Conservation (phyloP, 805 yeast species). For the Pichia paraexigua region DNA sequence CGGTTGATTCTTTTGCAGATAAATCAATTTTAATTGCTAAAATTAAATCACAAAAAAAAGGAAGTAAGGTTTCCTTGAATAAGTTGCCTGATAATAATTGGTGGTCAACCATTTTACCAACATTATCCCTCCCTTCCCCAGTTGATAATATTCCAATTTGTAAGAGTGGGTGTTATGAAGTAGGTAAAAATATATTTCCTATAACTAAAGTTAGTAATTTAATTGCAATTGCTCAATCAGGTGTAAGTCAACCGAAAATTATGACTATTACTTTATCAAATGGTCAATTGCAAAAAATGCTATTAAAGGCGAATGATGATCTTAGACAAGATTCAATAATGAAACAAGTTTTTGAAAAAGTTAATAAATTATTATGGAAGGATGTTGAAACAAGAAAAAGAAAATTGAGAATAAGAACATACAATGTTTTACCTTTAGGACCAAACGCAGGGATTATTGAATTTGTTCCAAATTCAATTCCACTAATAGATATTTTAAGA, state of each 20-base stretch:
- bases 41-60: slow-evolving; percentile 31
- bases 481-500: slow-evolving; percentile 60
- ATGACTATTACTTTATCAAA: slow-evolving; percentile 44
- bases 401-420: slow-evolving; percentile 64
- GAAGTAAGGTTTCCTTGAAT: slow-evolving; percentile 22
- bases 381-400: slow-evolving; percentile 52
- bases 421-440: slow-evolving; percentile 85
- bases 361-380: slow-evolving; percentile 52
- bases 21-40: slow-evolving; percentile 46
- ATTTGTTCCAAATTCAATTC: slow-evolving; percentile 70
- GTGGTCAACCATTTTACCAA: slow-evolving; percentile 49
- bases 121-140: slow-evolving; percentile 56
- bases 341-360: slow-evolving; percentile 94
- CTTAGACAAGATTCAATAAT: slow-evolving; percentile 92
- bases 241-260: slow-evolving; percentile 84
- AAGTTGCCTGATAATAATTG: slow-evolving; percentile 40
- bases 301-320: slow-evolving; percentile 86
- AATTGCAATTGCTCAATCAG: slow-evolving; percentile 65
- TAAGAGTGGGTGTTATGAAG: slow-evolving; percentile 34
- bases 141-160: slow-evolving; percentile 42
- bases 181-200: slow-evolving; percentile 9
- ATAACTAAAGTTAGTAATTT: slow-evolving; percentile 38
- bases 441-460: slow-evolving; percentile 84
- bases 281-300: slow-evolving; percentile 51
- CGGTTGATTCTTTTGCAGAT: slow-evolving; percentile 44